Evolutionary conservation across 768 basidiomycete genomes (phyloP).

Genomic region (Cystobasidium onofrii): DNA sequence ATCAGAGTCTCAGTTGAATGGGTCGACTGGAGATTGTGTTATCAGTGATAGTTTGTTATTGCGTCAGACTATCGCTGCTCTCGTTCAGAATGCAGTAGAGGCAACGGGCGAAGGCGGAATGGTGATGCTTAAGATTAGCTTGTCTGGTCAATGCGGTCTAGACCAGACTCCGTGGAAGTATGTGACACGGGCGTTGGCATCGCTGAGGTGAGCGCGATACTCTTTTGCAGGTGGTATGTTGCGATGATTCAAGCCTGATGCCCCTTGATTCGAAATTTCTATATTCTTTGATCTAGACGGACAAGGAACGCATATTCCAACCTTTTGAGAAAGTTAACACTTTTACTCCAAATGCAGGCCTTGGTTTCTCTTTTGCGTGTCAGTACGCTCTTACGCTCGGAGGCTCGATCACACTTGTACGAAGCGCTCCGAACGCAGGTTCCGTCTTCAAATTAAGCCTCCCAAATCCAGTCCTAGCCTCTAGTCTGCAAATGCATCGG

Average conservation of each 20-base stretch:
- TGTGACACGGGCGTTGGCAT: background rate
- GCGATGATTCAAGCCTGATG: background rate
- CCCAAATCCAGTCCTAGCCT: background rate
- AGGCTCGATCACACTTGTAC: background rate
- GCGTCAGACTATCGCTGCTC: background rate
- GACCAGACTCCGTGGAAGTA: background rate
- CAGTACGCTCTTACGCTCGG: background rate
- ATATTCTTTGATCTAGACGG: background rate
- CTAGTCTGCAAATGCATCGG: background rate
- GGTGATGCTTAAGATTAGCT: background rate
- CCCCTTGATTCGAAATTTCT: background rate
- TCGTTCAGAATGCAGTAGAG: constrained; percentile 10
- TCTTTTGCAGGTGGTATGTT: background rate
- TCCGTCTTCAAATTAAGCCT: background rate
- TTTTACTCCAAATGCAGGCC: background rate
- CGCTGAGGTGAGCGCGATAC: background rate
- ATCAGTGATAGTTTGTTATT: background rate
- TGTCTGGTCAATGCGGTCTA: background rate
- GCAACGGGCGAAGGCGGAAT: background rate
- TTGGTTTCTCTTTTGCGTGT: constrained; percentile 5
- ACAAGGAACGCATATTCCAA: background rate
- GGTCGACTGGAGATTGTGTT: background rate
- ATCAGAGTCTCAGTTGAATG: background rate
- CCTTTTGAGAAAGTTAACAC: background rate
- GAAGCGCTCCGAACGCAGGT: background rate